Evolutionary conservation across 345 rosid species (phyloP).

Genomic region (Syzygium oleosum): DNA sequence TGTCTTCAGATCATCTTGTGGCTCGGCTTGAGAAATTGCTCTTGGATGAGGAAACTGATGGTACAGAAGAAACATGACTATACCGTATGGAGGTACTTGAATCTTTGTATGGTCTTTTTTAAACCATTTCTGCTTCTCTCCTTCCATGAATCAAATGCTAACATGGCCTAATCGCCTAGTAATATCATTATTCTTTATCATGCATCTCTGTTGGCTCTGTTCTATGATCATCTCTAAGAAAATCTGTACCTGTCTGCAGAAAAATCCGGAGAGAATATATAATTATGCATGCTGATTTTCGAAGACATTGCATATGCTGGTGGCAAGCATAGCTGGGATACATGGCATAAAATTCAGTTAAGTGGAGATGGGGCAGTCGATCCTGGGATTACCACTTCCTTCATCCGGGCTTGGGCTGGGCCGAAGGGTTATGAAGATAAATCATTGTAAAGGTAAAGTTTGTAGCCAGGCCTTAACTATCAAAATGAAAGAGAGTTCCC

Average conservation of each 20-base stretch:
- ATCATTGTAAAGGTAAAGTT: background rate
- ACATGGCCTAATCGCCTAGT: background rate
- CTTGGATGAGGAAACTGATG: slow-evolving; percentile 1
- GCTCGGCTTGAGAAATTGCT: slow-evolving; percentile 10
- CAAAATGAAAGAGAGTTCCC: background rate
- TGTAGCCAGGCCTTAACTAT: background rate
- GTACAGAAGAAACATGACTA: background rate
- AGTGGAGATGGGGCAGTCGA: background rate
- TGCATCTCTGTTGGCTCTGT: background rate
- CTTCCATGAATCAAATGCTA: background rate
- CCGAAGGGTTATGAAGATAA: background rate
- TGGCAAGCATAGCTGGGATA: background rate
- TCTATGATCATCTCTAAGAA: background rate
- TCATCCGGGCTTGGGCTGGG: background rate
- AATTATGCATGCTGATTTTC: background rate
- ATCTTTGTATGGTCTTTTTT: background rate
- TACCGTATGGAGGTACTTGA: background rate
- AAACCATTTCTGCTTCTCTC: background rate
- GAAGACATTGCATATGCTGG: background rate
- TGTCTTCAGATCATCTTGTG: slow-evolving; percentile 9
- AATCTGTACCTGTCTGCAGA: background rate
- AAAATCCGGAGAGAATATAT: background rate
- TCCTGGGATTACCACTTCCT: background rate
- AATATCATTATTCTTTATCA: background rate
- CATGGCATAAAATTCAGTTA: background rate